These are phyloP conservation scores for Aspergillus ellipticus DNA, from an alignment of 495 filamentous ascomycete species.

Conservation along the genomic window DNA sequence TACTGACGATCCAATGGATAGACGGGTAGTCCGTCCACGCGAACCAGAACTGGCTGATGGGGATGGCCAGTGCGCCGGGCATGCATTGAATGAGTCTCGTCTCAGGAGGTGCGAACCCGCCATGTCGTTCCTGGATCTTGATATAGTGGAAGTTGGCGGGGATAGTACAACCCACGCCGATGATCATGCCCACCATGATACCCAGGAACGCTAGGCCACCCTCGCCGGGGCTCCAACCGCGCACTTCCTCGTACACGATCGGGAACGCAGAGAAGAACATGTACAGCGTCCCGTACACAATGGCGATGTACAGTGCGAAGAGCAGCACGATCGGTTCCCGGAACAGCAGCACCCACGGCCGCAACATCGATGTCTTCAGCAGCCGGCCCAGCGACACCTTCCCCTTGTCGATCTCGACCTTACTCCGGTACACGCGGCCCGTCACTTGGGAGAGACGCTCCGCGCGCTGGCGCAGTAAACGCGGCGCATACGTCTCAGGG, in stretches of 20 bases:
- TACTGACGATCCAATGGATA: background rate
- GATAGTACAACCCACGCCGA: background rate
- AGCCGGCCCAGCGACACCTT: background rate
- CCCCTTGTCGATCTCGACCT: constrained; percentile 1
- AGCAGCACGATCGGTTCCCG: constrained; percentile 1
- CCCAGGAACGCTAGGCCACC: background rate
- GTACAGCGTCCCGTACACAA: constrained; percentile 1
- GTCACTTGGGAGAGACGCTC: background rate
- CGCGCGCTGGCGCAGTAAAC: background rate
- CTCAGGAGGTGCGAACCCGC: background rate
- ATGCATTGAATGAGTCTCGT: background rate
- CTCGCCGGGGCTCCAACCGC: background rate
- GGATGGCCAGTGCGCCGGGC: background rate
- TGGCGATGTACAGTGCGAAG: constrained; percentile 1
- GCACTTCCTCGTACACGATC: background rate
- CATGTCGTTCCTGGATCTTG: background rate
- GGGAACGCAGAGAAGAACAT: constrained; percentile 2
- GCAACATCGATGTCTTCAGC: background rate
- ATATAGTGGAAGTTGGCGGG: background rate
- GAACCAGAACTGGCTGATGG: constrained; percentile 5
- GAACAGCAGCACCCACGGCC: background rate
- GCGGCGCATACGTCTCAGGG: background rate
- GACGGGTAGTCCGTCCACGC: background rate
- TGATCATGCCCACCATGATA: background rate
- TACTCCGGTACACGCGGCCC: background rate